Conservation (phyloP, 2,329 filamentous ascomycete species). For the Orbilia blumenaviensis region DNA sequence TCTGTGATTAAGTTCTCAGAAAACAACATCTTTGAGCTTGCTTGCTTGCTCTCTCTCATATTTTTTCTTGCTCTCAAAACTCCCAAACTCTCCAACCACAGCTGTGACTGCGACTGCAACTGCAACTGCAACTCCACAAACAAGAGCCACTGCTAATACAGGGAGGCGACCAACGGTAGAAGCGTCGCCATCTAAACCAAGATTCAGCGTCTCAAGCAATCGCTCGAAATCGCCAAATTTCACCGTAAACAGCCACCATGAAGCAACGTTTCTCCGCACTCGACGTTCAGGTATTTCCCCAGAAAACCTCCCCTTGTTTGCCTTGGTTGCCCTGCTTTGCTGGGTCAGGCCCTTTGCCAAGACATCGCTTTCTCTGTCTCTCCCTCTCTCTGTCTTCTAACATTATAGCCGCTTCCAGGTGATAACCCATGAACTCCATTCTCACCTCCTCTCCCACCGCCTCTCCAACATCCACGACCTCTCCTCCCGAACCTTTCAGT, state of each 20-base stretch:
- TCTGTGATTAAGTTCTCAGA: conserved; percentile 53
- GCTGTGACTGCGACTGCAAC: no score
- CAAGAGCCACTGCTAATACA: background rate
- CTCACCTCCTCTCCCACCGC: conserved; percentile 77
- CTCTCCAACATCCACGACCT: conserved; percentile 96
- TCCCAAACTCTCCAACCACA: no score
- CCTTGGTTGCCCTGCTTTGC: background rate
- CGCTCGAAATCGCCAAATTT: conserved; percentile 36
- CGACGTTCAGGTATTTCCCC: conserved; percentile 72
- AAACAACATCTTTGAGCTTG: conserved; percentile 24
- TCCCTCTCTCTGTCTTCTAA: conserved; percentile 28
- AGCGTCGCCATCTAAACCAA: conserved; percentile 11
- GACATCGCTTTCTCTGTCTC: background rate
- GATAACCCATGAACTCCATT: conserved; percentile 90
- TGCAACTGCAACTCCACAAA: background rate
- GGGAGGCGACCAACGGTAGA: background rate
- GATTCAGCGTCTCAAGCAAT: conserved; percentile 34
- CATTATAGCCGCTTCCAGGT: conserved; percentile 68
- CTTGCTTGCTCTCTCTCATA: background rate
- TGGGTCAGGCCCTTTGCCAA: no score
- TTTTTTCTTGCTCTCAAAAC: no score
- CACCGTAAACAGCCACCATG: conserved; percentile 65
- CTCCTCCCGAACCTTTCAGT: conserved; percentile 90
- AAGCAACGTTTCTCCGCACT: conserved; percentile 83
- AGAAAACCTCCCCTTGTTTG: background rate